Evolutionary conservation across 2,329 filamentous ascomycete genomes (phyloP).

Genomic region (Neonectria hederae): DNA sequence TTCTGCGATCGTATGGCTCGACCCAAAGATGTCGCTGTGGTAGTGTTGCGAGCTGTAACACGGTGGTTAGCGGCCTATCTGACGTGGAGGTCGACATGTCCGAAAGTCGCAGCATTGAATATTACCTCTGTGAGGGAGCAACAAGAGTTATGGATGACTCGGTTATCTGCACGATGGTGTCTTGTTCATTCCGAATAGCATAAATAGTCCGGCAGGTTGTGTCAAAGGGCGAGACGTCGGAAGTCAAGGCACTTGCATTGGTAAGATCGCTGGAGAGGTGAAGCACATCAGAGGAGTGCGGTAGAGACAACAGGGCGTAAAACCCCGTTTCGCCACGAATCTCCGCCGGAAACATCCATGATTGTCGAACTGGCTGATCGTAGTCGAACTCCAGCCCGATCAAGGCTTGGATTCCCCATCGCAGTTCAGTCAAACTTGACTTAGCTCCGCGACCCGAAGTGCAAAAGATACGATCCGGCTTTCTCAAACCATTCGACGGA

Average conservation of each 20-base stretch:
- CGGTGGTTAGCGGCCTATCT: constrained; percentile 26
- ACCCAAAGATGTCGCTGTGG: constrained; percentile 47
- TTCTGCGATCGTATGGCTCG: constrained; percentile 45
- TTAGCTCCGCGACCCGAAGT: constrained; percentile 70
- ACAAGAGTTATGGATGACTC: constrained; percentile 56
- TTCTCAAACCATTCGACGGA: constrained; percentile 40
- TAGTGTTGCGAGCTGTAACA: constrained; percentile 41
- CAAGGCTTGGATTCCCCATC: constrained; percentile 74
- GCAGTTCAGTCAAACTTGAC: constrained; percentile 74
- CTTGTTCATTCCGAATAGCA: constrained; percentile 49
- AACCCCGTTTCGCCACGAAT: constrained; percentile 32
- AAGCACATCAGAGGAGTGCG: constrained; percentile 59
- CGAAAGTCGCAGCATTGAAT: background rate
- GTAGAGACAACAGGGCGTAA: constrained; percentile 58
- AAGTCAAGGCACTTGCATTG: constrained; percentile 54
- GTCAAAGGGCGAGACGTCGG: constrained; percentile 59
- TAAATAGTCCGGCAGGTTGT: constrained; percentile 62
- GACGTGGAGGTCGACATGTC: background rate
- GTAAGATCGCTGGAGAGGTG: constrained; percentile 59
- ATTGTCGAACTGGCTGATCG: constrained; percentile 57
- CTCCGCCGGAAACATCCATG: constrained; percentile 60
- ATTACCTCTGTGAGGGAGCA: constrained; percentile 49
- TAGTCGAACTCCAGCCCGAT: constrained; percentile 68
- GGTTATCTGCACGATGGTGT: constrained; percentile 63
- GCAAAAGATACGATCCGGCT: constrained; percentile 68